Conservation (phyloP, 345 rosid species). For the Gossypium stocksii region DNA sequence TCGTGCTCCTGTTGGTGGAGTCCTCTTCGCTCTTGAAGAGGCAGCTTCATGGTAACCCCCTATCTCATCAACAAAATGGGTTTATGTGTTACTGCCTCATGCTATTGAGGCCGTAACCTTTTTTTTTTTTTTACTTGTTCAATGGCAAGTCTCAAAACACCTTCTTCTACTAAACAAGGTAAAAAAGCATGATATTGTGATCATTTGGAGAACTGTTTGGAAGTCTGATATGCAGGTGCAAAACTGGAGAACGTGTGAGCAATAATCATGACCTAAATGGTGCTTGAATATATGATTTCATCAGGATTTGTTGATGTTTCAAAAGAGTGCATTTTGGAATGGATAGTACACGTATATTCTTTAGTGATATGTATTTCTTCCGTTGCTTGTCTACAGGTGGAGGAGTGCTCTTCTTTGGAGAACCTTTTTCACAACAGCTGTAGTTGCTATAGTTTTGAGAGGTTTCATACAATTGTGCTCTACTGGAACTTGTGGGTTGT, state of each 20-base stretch:
- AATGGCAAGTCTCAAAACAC: background rate
- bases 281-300: slow-evolving; percentile 11
- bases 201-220: background rate
- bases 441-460: slow-evolving; percentile 64
- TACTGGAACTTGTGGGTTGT: slow-evolving; percentile 51
- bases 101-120: background rate
- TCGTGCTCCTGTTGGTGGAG: slow-evolving; percentile 98
- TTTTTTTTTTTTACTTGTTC: background rate
- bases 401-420: slow-evolving; percentile 80
- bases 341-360: background rate
- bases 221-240: background rate
- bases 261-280: background rate
- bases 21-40: slow-evolving; percentile 68
- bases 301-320: background rate
- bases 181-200: background rate
- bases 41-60: slow-evolving; percentile 46
- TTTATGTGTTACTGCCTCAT: background rate
- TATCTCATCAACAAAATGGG: background rate
- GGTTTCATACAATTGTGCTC: slow-evolving; percentile 49
- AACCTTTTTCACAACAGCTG: slow-evolving; percentile 71
- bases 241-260: background rate
- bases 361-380: background rate
- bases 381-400: slow-evolving; percentile 41
- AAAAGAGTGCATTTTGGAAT: background rate
- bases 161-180: background rate